A percentile compares a stretch with the other conserved stretches of the same genome.
Evolutionary conservation across 2,329 filamentous ascomycete species (phyloP).

Genomic region (Aspergillus sergii): DNA sequence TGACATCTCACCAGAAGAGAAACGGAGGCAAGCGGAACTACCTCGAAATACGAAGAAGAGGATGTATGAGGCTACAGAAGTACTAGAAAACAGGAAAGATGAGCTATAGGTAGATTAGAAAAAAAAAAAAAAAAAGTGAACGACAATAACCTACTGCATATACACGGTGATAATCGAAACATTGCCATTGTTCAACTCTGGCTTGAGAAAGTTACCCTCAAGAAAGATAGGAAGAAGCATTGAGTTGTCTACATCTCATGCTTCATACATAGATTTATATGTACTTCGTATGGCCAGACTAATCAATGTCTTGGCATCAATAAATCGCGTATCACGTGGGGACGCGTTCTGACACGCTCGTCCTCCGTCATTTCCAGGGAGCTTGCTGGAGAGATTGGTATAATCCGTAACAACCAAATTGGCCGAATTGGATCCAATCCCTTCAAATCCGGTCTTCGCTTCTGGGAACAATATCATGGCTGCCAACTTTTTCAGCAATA

Average conservation of each 20-base stretch:
- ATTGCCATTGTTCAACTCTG: neutral
- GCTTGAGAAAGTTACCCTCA: no score
- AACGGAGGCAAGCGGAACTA: conserved; percentile 38
- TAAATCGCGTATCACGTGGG: conserved; percentile 39
- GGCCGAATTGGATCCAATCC: conserved; percentile 3
- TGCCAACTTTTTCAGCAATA: conserved; percentile 94
- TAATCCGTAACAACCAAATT: neutral
- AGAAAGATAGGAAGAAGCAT: neutral
- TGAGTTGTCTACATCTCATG: neutral
- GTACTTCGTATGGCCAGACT: neutral
- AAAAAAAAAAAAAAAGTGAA: neutral
- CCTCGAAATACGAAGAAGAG: conserved; percentile 52
- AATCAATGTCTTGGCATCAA: conserved; percentile 13
- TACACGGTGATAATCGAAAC: neutral
- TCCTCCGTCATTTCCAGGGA: neutral
- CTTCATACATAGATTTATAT: neutral
- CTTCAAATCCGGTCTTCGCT: neutral
- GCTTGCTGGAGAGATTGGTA: neutral
- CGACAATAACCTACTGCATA: neutral
- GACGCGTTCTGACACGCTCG: conserved; percentile 33
- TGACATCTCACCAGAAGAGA: conserved; percentile 40
- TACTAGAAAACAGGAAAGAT: conserved; percentile 38
- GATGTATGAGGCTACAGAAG: conserved; percentile 48
- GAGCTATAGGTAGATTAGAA: conserved; percentile 33
- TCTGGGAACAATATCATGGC: conserved; percentile 46